Base-by-base conservation (phyloP, 2,329 filamentous ascomycete genomes). In the Metarhizium guizhouense region DNA sequence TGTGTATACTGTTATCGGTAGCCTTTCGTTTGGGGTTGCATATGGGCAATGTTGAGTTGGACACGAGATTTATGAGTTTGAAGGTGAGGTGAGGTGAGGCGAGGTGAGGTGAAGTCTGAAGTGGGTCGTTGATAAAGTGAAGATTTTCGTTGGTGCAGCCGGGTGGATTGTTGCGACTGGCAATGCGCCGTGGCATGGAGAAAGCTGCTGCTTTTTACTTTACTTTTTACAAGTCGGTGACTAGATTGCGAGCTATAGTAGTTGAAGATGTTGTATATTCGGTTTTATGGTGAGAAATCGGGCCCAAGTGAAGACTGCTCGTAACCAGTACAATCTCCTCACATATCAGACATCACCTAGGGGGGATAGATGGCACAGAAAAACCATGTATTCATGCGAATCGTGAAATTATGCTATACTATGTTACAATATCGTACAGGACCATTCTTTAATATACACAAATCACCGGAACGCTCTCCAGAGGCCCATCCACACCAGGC, bases 401-500 rank as follows among this genome's bases (percentile, higher is more conserved):
- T 25, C 25, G 25, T 25, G 25, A 25, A 25, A 25, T 25, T 25
- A 25, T 25, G 25, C 25, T 25, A 43, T 43, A 18, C 40, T 16
- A 14, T 43, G 34, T 25, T 25, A 42, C 32, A 43, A 18, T 52
- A 14, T 52, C 3, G 29, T 54, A 47, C 16, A 38, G 14, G 8
- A 25, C 25, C 20, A 16, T 43, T 25, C 25, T 25, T 25, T 25
- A 3, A 25, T 25, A 25, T 25, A 25, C 25, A 25, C 25, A 25
- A 25, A 25, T 76, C 69, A 86, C 62, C 81, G 79, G 56, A 85
- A 77, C 30, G 86, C 74, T 60, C 87, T 78, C 77, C 82, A 92
- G 25, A 91, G 66, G 0, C 88, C 88, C 72, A 90, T 76, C 66
- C 83, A 87, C 5, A 83, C 80, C 52, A 92, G 73, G 5, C 81